phyloP scores from a whole-genome alignment of 78 protist genomes.

The Dictyostelium intermedium region DNA sequence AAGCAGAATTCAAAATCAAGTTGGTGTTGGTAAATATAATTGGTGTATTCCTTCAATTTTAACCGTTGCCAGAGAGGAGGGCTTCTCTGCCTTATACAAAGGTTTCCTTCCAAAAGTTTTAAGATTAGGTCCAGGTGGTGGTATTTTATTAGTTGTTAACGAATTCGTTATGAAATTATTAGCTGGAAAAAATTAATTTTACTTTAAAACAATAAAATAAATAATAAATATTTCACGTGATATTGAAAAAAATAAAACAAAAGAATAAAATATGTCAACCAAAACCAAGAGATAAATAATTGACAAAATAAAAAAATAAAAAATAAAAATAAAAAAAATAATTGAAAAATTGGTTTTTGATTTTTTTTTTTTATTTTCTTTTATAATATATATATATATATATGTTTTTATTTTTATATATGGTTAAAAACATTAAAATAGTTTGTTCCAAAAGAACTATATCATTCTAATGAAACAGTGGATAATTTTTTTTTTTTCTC shows the following conservation, averaged over 20 bases:
- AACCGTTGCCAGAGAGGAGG: slow-evolving; percentile 80
- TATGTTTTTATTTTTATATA: neutral
- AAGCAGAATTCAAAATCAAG: slow-evolving; percentile 83
- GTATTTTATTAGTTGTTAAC: slow-evolving; percentile 84
- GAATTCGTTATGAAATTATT: slow-evolving; percentile 62
- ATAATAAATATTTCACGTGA: neutral
- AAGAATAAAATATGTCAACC: too few relatives aligned
- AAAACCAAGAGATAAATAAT: too few relatives aligned
- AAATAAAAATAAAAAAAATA: too few relatives aligned
- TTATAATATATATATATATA: neutral
- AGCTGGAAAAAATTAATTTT: slow-evolving; percentile 11
- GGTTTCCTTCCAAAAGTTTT: slow-evolving; percentile 90
- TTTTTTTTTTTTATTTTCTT: neutral
- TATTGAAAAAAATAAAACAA: too few relatives aligned
- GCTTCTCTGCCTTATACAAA: slow-evolving; percentile 87
- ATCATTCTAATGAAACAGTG: neutral
- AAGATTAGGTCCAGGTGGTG: slow-evolving; percentile 93
- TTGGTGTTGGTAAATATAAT: slow-evolving; percentile 36
- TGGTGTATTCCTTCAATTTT: slow-evolving; percentile 79
- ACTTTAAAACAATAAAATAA: neutral
- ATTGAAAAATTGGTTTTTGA: too few relatives aligned
- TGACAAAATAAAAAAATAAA: too few relatives aligned
- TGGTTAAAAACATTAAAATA: neutral
- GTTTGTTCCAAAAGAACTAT: neutral
- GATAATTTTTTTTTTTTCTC: neutral